phyloP scores from a whole-genome alignment of 2,329 filamentous ascomycete species.

The Claviceps sp. region DNA sequence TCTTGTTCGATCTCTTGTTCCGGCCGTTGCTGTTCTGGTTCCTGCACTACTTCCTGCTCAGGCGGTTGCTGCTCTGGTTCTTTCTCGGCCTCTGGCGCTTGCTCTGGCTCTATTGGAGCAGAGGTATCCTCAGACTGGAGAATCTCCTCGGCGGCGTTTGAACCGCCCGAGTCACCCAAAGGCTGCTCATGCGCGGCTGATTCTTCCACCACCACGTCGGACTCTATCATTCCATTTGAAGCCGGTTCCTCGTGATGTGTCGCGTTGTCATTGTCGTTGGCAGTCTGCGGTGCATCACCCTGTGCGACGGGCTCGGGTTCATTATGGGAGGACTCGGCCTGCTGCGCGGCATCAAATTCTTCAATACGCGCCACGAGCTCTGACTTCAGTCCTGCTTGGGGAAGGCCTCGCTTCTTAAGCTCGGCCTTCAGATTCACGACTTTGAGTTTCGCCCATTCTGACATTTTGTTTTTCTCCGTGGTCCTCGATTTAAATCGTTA shows the following conservation, averaged over 20 bases:
- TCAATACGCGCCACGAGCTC: conserved; percentile 55
- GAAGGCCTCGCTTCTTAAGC: conserved; percentile 57
- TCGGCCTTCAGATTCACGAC: conserved; percentile 64
- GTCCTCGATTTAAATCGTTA: not conserved
- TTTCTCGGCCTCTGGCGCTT: not conserved
- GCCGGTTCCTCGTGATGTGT: not conserved
- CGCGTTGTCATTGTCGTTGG: not conserved
- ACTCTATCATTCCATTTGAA: not conserved
- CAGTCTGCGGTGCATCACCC: not conserved
- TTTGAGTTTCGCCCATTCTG: conserved; percentile 48
- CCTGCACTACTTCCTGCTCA: not conserved
- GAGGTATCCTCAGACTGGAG: not conserved
- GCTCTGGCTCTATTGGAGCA: not conserved
- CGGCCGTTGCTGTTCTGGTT: not conserved
- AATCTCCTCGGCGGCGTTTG: not conserved
- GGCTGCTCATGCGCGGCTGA: not conserved
- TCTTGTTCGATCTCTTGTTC: not conserved
- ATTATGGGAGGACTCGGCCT: not conserved
- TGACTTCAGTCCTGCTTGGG: conserved; percentile 56
- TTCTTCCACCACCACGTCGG: not conserved
- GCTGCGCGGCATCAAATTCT: conserved; percentile 10
- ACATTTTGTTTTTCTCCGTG: conserved; percentile 21
- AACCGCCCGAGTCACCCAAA: not conserved
- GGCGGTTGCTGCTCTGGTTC: not conserved
- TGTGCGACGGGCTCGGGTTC: not conserved